Conservation (phyloP, 2,329 filamentous ascomycete genomes). For the Fusarium sacchari region DNA sequence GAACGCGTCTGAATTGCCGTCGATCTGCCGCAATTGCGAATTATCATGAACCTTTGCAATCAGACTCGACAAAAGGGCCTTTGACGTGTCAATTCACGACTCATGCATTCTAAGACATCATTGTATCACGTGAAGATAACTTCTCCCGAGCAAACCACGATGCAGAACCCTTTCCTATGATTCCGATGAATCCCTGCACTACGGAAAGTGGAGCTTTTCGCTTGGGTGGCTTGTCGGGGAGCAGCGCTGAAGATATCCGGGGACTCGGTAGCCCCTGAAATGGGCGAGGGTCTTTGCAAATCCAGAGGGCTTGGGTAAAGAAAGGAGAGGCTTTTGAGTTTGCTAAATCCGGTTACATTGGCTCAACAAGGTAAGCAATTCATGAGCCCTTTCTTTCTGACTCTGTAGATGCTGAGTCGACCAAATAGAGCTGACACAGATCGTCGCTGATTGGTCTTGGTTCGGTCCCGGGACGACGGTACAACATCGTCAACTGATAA, state of each 20-base stretch:
- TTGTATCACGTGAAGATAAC: accelerated
- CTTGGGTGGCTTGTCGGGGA: neutral
- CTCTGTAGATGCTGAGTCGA: neutral
- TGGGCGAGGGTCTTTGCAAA: neutral
- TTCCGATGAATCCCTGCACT: neutral
- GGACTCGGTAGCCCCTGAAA: neutral
- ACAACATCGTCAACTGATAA: neutral
- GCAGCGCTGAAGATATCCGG: neutral
- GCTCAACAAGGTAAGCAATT: neutral
- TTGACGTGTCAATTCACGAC: neutral
- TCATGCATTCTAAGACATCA: neutral
- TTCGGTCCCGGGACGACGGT: neutral
- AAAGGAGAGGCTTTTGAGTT: neutral
- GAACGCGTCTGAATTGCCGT: neutral
- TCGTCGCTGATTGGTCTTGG: neutral
- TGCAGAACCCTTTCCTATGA: neutral
- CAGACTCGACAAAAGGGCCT: neutral
- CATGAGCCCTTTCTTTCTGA: neutral
- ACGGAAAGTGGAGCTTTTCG: neutral
- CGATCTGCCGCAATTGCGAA: neutral
- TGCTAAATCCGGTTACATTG: neutral
- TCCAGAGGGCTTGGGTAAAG: neutral
- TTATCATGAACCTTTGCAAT: neutral
- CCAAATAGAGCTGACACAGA: neutral
- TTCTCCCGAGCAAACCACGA: neutral